A percentile compares a stretch with the other conserved stretches of the same genome.
These are phyloP conservation scores for Stylosanthes scabra DNA, from an alignment of 331 rosid species.

Conservation along the genomic window DNA sequence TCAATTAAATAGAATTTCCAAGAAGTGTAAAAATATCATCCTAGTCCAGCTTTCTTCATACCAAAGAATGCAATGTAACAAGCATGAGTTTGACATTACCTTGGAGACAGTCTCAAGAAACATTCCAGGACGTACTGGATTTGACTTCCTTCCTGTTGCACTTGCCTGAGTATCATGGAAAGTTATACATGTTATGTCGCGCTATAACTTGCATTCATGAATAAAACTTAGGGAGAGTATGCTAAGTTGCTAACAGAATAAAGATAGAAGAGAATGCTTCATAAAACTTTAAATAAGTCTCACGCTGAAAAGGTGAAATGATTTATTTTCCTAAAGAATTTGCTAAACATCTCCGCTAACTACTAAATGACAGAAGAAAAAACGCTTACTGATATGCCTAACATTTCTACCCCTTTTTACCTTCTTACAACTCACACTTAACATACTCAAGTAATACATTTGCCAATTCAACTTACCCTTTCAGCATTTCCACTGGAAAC, in stretches of 20 bases:
- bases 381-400: no score
- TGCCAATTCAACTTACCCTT: conserved; percentile 67
- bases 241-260: no score
- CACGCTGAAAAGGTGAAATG: no score
- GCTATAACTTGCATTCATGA: conserved; percentile 4
- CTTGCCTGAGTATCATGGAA: conserved; percentile 58
- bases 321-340: no score
- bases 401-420: no score
- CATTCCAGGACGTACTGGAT: conserved; percentile 98
- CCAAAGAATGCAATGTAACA: conserved; percentile 9
- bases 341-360: no score
- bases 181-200: conserved; percentile 16
- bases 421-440: neutral
- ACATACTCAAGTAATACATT: conserved; percentile 22
- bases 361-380: no score
- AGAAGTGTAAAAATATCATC: conserved; percentile 20
- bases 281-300: no score
- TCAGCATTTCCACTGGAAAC: conserved; percentile 64
- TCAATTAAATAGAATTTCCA: neutral
- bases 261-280: no score
- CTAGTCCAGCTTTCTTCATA: conserved; percentile 30
- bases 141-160: conserved; percentile 70
- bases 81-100: conserved; percentile 53
- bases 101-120: conserved; percentile 93
- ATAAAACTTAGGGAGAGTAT: conserved; percentile 1